A percentile compares a stretch with the other conserved stretches of the same genome.
phyloP scores from a whole-genome alignment of 768 basidiomycete species.

The Candolleomyces efflorescens region DNA sequence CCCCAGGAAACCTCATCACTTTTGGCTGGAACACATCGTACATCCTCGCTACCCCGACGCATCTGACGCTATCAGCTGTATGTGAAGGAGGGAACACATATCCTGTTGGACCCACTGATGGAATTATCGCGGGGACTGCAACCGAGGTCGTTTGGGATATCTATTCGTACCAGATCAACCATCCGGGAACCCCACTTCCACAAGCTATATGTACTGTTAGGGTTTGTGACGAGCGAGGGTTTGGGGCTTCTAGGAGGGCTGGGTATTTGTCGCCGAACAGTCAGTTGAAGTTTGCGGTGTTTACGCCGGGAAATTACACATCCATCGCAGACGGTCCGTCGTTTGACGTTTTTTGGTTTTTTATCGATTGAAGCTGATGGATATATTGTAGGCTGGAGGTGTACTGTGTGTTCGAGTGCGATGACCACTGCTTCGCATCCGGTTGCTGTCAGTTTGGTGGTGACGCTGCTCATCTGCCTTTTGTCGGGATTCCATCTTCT shows the following conservation, averaged over 20 bases:
- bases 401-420: conserved; percentile 43
- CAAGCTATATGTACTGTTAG: conserved; percentile 73
- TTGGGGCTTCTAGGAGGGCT: conserved; percentile 48
- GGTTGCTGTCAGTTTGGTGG: conserved; percentile 48
- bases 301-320: conserved; percentile 72
- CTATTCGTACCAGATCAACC: conserved; percentile 62
- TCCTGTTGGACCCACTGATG: conserved; percentile 75
- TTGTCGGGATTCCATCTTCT: conserved; percentile 62
- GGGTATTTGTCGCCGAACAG: conserved; percentile 71
- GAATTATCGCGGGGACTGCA: conserved; percentile 65
- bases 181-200: conserved; percentile 63
- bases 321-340: conserved; percentile 39
- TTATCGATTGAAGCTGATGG: background rate
- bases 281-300: conserved; percentile 77
- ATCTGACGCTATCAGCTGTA: conserved; percentile 76
- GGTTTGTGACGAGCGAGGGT: conserved; percentile 81
- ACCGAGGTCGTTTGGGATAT: conserved; percentile 79
- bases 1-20: conserved; percentile 65
- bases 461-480: conserved; percentile 59
- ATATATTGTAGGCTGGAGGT: conserved; percentile 47
- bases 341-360: background rate
- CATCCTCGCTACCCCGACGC: conserved; percentile 64
- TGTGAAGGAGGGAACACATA: conserved; percentile 90
- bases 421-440: conserved; percentile 42
- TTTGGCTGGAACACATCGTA: conserved; percentile 90